Evolutionary conservation across 1,139 yeast genomes (phyloP), one percentile per base, ranked within the genome.

Genomic region (Lodderomyces jiufengensis): DNA sequence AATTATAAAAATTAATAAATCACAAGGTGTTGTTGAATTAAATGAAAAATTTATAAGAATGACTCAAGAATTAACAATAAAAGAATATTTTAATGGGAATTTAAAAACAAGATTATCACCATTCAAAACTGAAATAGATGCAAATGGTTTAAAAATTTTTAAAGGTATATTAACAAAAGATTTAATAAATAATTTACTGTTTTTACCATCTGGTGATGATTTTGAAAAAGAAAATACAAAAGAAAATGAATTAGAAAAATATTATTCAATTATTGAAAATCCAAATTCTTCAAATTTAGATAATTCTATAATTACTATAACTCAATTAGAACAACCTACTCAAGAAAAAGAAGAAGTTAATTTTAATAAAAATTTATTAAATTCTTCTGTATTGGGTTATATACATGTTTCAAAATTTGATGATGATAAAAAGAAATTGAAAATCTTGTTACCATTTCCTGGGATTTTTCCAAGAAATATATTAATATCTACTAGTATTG

Each of bases 71-170:
- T 74, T 77, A 34, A 68, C 83, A 4, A 86, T 92, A 37, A 79
- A 80, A 52, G 95, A 88, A 51, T 94, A 92, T 56, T 94, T 94
- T 51, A 87, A 94, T 52, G 98, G 98, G 2, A 76, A 76, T 11
- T 63, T 66, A 29, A 71, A 71, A 36, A 76, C 78, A 7, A 78
- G 82, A 4, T 66, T 94, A 36, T 84, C 95, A 5, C 98, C 99
- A 1, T 69, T 67, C 50, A 70, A 68, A 42, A 69, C 73, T 2
- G 75, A 67, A 29, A 60, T 70, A 31, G 70, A 63, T 38, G 46
- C 57, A 10, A 52, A 57, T 20, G 72, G 60, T 38, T 59, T 60
- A 38, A 51, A 53, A n/a, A 52, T 69, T n/a, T 69, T 61, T 47
- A 66, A 66, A 44, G 59, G 61, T 3, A 65, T 68, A 3, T 55